A percentile compares a stretch with the other conserved stretches of the same genome.
These are phyloP conservation scores for Dioscorea cayenensis DNA, from an alignment of 116 monocot genomes.

Conservation along the genomic window DNA sequence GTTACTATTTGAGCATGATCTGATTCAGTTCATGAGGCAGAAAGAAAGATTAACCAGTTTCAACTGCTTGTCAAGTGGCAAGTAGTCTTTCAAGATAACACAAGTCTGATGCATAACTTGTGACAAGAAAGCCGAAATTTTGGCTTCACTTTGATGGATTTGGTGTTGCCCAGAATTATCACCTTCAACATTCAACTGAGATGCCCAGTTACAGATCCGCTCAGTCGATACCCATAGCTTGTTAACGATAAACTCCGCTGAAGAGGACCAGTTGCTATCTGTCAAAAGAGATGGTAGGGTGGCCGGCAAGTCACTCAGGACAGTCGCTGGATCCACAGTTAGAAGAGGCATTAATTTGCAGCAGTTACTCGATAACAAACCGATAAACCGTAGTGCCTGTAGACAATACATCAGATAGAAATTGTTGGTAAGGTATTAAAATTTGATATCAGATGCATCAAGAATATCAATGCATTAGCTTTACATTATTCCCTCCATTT, in stretches of 20 bases:
- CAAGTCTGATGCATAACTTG: constrained; percentile 53
- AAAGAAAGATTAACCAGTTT: constrained; percentile 45
- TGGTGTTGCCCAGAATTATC: background rate
- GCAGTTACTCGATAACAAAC: constrained; percentile 58
- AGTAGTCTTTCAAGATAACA: constrained; percentile 50
- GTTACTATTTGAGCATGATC: too few species aligned
- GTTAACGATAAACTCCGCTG: constrained; percentile 28
- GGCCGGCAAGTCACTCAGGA: constrained; percentile 67
- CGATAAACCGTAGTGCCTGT: constrained; percentile 72
- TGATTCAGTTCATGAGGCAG: constrained; percentile 2
- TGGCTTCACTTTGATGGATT: constrained; percentile 42
- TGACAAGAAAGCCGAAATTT: constrained; percentile 25
- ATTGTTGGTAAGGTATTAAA: background rate
- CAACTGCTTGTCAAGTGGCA: constrained; percentile 66
- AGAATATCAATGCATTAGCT: background rate
- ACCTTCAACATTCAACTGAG: constrained; percentile 1
- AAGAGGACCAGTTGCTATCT: constrained; percentile 31
- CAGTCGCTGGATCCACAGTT: constrained; percentile 37
- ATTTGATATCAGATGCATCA: background rate
- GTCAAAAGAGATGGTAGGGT: constrained; percentile 72
- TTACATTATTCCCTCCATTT: too few species aligned
- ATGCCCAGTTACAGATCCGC: constrained; percentile 48
- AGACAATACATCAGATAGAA: background rate
- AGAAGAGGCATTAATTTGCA: constrained; percentile 77
- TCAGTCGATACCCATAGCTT: constrained; percentile 53